A percentile compares a stretch with the other conserved stretches of the same genome.
These are phyloP conservation scores for Tuber brumale DNA, from an alignment of 495 filamentous ascomycete genomes.

Conservation along the genomic window DNA sequence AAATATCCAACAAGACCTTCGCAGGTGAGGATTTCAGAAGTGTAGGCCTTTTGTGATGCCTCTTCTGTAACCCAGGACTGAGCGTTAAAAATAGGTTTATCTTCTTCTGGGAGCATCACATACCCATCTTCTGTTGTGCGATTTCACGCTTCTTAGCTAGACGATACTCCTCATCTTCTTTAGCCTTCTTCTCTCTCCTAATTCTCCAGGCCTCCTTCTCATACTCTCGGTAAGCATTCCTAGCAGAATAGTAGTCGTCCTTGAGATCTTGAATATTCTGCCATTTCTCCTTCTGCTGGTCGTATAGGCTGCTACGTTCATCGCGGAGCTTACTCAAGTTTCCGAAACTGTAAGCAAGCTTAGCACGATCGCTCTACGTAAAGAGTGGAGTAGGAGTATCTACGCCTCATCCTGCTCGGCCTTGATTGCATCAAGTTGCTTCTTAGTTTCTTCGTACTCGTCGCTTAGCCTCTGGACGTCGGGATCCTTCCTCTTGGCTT, in stretches of 20 bases:
- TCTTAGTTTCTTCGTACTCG: conserved; percentile 69
- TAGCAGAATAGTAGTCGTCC: conserved; percentile 72
- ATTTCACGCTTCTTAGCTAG: conserved; percentile 71
- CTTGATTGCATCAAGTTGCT: conserved; percentile 81
- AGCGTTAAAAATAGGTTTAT: background rate
- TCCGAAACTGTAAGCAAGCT: conserved; percentile 52
- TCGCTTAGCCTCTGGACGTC: conserved; percentile 82
- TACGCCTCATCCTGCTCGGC: conserved; percentile 65
- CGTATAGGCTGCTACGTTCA: conserved; percentile 72
- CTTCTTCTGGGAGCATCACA: conserved; percentile 2
- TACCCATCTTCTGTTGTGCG: conserved; percentile 62
- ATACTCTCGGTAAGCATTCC: conserved; percentile 69
- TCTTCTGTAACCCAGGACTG: conserved; percentile 57
- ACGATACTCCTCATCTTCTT: conserved; percentile 67
- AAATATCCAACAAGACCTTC: conserved; percentile 83
- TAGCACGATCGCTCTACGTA: background rate
- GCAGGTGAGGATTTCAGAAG: conserved; percentile 81
- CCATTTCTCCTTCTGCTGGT: conserved; percentile 78
- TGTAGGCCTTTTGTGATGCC: conserved; percentile 79
- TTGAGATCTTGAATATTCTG: conserved; percentile 70
- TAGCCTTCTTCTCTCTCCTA: conserved; percentile 63
- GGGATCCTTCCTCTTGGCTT: conserved; percentile 83
- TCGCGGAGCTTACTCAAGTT: conserved; percentile 80
- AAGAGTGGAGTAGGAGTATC: background rate
- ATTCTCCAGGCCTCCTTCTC: conserved; percentile 65